Evolutionary conservation across 768 basidiomycete species (phyloP), one percentile per base, ranked within the genome.

Genomic region (Paxillus ammoniavirescens): DNA sequence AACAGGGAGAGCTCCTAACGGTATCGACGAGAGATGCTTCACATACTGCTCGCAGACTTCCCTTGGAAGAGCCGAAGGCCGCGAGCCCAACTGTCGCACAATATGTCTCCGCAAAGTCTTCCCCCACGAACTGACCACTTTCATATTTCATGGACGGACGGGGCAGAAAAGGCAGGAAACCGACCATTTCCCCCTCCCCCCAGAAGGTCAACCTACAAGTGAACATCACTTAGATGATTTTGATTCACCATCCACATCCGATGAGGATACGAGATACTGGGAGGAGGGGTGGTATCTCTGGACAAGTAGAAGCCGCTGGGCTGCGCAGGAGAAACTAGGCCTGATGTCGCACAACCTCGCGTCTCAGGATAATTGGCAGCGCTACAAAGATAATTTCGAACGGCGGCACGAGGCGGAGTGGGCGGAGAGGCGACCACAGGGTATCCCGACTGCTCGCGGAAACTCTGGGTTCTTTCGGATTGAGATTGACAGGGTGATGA

Each of bases 281-380:
- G 77, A 87, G 52, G 82, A 84, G 61, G 88, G 89, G 5, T 86
- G 80, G 78, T 91, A 91, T 62, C 61, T 91, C 40, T 90, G 87
- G 87, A 77, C 81, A 47, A 79, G 80, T 14, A 75, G 74, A 50
- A 82, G 76, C 46, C 73, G 76, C 45, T 74, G 73, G 65, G 81
- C 78, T 10, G 75, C 78, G 8, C 73, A 77, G 57, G 80, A 85
- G 63, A 83, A 82, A 61, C 67, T 84, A 47, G 70, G 79, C 15
- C 73, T 75, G 46, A 89, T 91, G 87, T 76, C 74, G 59, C 64
- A 74, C 52, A 80, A 79, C 54, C 72, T 91, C 41, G 75, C 53
- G 43, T 49, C 12, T 2, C 87, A 88, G 67, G 73, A 75, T 41
- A 56, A 69, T 43, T 67, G 75, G 60, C 71, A 77, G 31, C 56